Conservation (phyloP, 2,329 filamentous ascomycete genomes). For the Trichophyton rubrum region DNA sequence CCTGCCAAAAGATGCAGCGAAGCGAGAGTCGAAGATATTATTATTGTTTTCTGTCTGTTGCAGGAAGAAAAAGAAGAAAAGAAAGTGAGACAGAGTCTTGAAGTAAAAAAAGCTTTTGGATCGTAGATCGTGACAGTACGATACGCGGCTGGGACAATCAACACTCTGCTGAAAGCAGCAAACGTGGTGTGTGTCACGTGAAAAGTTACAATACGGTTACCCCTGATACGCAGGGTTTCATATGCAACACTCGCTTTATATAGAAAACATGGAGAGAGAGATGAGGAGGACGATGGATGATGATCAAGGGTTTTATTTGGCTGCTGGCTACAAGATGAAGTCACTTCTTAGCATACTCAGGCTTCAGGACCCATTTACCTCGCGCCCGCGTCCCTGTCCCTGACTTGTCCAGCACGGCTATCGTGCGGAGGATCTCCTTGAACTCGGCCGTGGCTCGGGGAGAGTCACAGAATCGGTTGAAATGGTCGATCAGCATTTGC, state of each 20-base stretch:
- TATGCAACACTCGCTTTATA: neutral
- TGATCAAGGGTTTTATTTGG: neutral
- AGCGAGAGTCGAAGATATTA: neutral
- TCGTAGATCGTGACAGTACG: constrained; percentile 2
- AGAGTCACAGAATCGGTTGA: constrained; percentile 65
- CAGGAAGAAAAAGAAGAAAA: neutral
- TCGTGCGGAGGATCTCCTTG: constrained; percentile 62
- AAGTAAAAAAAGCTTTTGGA: neutral
- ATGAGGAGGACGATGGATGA: neutral
- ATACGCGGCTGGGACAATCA: neutral
- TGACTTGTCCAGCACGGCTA: constrained; percentile 57
- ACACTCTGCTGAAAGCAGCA: neutral
- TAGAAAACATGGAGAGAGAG: neutral
- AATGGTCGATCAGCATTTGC: constrained; percentile 80
- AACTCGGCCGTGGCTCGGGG: constrained; percentile 62
- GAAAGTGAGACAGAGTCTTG: constrained; percentile 1
- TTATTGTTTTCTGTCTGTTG: neutral
- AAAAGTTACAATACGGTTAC: neutral
- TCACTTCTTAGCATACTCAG: constrained; percentile 35
- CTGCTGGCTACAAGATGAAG: neutral
- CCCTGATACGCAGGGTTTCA: neutral
- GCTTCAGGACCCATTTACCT: constrained; percentile 48
- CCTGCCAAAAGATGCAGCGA: neutral
- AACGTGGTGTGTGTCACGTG: neutral
- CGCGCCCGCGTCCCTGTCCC: constrained; percentile 35